Conservation (phyloP, 805 yeast species). For the Candida chilensis region DNA sequence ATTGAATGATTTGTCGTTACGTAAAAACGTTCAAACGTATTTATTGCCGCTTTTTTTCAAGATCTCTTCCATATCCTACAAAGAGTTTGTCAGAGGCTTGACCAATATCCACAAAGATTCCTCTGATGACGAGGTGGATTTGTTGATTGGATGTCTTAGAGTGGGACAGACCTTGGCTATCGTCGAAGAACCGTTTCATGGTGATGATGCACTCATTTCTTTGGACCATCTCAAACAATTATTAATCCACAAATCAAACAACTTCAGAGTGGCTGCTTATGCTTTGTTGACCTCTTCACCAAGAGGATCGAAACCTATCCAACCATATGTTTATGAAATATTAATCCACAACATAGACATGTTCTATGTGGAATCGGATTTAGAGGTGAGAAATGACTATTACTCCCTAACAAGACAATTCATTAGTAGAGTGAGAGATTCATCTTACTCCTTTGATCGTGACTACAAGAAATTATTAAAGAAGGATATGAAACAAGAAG, state of each 20-base stretch:
- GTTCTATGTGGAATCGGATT: constrained; percentile 54
- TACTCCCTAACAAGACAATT: constrained; percentile 54
- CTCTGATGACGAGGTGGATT: constrained; percentile 16
- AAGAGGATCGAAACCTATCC: constrained; percentile 51
- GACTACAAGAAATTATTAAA: constrained; percentile 31
- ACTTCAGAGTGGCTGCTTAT: constrained; percentile 43
- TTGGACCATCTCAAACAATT: constrained; percentile 18
- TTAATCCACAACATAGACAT: constrained; percentile 35
- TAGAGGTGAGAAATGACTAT: constrained; percentile 62
- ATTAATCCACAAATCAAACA: constrained; percentile 34
- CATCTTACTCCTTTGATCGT: constrained; percentile 48
- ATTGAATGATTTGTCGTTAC: constrained; percentile 17
- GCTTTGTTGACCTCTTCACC: constrained; percentile 54
- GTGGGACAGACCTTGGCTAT: constrained; percentile 57
- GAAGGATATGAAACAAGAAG: constrained; percentile 18
- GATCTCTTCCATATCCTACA: constrained; percentile 33
- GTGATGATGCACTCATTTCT: constrained; percentile 18
- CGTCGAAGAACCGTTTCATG: constrained; percentile 37
- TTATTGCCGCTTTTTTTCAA: constrained; percentile 57
- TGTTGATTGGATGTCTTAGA: constrained; percentile 46
- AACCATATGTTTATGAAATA: constrained; percentile 29
- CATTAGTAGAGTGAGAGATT: constrained; percentile 57
- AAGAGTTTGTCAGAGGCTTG: constrained; percentile 20
- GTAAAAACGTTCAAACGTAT: constrained; percentile 46
- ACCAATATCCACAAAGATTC: constrained; percentile 15